Conservation (phyloP, 768 basidiomycete species). For the Mrakia frigida region DNA sequence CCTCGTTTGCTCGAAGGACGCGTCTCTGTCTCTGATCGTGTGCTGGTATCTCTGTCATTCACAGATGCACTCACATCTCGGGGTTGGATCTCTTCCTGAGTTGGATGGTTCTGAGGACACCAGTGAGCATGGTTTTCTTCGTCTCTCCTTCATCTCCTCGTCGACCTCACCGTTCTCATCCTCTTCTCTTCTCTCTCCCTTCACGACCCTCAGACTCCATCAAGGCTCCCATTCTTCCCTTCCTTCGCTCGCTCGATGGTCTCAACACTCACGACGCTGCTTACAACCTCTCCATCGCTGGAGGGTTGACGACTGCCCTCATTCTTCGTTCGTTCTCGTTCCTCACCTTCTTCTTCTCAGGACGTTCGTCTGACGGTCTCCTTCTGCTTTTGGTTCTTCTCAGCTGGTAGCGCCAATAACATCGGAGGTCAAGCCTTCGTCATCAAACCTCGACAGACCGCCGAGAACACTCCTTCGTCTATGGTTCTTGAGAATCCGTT, state of each 20-base stretch:
- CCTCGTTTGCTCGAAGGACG: too few species aligned
- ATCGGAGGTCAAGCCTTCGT: constrained; percentile 73
- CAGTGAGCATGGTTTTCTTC: background rate
- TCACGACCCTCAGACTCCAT: constrained; percentile 10
- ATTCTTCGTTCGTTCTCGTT: constrained; percentile 49
- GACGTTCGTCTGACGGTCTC: background rate
- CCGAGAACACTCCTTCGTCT: constrained; percentile 44
- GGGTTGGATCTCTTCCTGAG: constrained; percentile 60
- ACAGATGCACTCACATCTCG: constrained; percentile 72
- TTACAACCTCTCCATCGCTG: constrained; percentile 67
- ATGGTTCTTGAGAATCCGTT: constrained; percentile 62
- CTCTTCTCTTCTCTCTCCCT: background rate
- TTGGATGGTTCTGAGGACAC: constrained; percentile 43
- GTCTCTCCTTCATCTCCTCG: background rate
- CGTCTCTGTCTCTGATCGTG: too few species aligned
- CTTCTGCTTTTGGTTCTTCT: too few species aligned
- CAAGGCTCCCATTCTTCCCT: constrained; percentile 31
- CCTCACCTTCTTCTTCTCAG: background rate
- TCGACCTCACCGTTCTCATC: background rate
- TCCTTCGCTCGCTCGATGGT: constrained; percentile 28
- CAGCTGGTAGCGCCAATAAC: constrained; percentile 30
- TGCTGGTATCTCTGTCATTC: too few species aligned
- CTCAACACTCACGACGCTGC: constrained; percentile 30
- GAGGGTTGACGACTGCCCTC: constrained; percentile 80
- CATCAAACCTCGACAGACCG: constrained; percentile 68